These are phyloP conservation scores for Populus hybrid DNA, from an alignment of 441 rosid species.

Conservation along the genomic window DNA sequence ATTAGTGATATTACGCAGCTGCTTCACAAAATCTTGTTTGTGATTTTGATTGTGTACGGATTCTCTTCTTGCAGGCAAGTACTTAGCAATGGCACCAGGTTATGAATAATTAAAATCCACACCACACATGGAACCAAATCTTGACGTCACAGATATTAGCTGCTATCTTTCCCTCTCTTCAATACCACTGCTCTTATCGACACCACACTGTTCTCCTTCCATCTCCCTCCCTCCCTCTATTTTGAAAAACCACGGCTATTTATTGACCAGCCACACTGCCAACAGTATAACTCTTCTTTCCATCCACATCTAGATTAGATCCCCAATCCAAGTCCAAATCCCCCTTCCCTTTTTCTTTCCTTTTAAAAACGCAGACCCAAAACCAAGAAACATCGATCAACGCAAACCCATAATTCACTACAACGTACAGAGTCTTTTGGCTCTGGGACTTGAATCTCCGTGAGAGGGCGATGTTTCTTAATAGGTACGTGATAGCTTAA, in stretches of 20 bases:
- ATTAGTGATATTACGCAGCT: too few species aligned
- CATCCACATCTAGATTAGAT: constrained; percentile 3
- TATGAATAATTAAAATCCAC: constrained; percentile 19
- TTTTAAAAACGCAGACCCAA: constrained; percentile 20
- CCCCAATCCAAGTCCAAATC: not conserved
- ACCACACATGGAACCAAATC: constrained; percentile 16
- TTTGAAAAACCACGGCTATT: not conserved
- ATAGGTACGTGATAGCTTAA: not conserved
- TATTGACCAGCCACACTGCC: not conserved
- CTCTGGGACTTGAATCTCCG: constrained; percentile 9
- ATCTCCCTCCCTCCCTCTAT: not conserved
- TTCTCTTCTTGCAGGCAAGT: constrained; percentile 14
- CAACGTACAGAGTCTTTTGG: constrained; percentile 9
- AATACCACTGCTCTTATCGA: constrained; percentile 20
- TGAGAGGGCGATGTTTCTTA: constrained; percentile 1
- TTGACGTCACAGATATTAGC: constrained; percentile 32
- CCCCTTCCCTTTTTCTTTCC: not conserved
- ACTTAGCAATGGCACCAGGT: constrained; percentile 4
- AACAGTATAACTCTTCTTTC: not conserved
- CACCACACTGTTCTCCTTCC: not conserved
- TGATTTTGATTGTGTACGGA: not conserved
- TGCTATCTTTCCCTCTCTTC: constrained; percentile 20
- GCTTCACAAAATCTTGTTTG: not conserved
- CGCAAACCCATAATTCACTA: not conserved
- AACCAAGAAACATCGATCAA: not conserved